Evolutionary conservation across 176 grass and related monocot species (phyloP).

Genomic region (Avena insularis): DNA sequence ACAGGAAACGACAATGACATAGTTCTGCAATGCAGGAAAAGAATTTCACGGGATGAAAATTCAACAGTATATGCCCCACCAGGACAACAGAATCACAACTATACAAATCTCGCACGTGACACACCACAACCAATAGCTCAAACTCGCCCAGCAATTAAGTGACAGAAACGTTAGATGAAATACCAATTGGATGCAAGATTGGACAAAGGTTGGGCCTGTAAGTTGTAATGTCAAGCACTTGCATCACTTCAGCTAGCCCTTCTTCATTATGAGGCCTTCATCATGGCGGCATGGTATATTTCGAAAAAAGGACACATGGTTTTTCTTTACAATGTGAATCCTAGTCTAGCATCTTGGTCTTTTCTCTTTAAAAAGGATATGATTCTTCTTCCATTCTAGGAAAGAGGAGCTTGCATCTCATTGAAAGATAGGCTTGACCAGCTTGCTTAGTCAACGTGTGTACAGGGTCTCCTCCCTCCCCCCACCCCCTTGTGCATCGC

Average conservation of each 20-base stretch:
- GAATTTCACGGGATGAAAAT: neutral
- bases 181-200: slow-evolving; percentile 6
- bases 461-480: too few relatives aligned
- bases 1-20: neutral
- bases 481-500: neutral
- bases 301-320: too few relatives aligned
- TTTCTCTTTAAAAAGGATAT: neutral
- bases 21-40: neutral
- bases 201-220: neutral
- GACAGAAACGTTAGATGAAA: neutral
- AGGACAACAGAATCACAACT: neutral
- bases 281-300: neutral
- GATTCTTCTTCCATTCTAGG: neutral
- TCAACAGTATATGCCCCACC: neutral
- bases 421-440: neutral
- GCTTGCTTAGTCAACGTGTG: too few relatives aligned
- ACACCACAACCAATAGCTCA: neutral
- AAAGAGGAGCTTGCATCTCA: neutral
- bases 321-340: neutral
- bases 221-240: neutral
- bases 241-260: neutral
- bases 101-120: neutral
- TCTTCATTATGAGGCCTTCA: neutral
- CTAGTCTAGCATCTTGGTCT: neutral
- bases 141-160: neutral